Base-by-base conservation (phyloP, 2,329 filamentous ascomycete genomes). In the Fusarium sp. region DNA sequence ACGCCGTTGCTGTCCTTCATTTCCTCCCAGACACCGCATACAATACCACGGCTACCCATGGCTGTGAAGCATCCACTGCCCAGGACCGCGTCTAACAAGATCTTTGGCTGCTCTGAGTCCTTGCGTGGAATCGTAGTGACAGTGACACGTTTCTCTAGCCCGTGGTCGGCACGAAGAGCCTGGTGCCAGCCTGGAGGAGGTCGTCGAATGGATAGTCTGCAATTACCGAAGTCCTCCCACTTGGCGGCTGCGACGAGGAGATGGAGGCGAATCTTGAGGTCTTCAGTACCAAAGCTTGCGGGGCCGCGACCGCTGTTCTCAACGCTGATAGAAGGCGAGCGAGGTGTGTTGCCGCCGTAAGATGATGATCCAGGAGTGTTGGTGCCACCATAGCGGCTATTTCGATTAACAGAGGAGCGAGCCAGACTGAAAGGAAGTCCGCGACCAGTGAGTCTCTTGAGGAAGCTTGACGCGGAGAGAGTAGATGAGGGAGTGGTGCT, bases 181-280 rank as follows among this genome's bases (percentile, higher is more conserved):
- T 88, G 89, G 45, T 85, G 85, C 80, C 87, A 88, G 12, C 89
- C 89, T 39, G 83, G 88, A 57, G 86, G 91, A n/a, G 94, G 93
- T 24, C 91, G 89, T 79, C 95, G 91, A 77, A 99, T 94, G 22
- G 93, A 94, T 67, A 99, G 85, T 41, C 91, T 87, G 68, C 95
- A 97, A 75, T 93, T 91, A 72, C 96, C 95, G 84, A 95, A 91
- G 79, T 98, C 95, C 69, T 94, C 91, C 96, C 96, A 99, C 80
- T 95, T 95, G 55, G 90, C 90, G 18, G 90, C 86, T 3, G 89
- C 86, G 67, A 95, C 92, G 55, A 95, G 91, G 54, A 93, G 86
- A 80, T 98, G 97, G 18, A 98, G 88, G 39, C 95, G 89, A 75
- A 98, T 93, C 75, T 95, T 95, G 57, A 95, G 90, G 77, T 96